A percentile compares a stretch with the other conserved stretches of the same genome.
These are phyloP conservation scores for Metschnikowia koreensis DNA, from an alignment of 805 yeast species.

Conservation along the genomic window DNA sequence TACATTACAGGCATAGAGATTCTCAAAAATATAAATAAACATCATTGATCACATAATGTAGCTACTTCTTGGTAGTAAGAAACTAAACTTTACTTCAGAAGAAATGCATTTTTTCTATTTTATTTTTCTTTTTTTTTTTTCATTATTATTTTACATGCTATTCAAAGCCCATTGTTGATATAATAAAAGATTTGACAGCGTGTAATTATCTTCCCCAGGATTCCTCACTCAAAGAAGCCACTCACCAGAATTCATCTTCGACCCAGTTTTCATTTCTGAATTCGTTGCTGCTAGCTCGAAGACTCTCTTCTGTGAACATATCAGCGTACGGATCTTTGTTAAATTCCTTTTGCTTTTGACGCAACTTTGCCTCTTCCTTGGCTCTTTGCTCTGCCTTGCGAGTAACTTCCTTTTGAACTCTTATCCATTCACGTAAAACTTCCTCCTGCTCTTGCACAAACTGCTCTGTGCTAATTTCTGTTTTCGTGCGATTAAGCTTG, in stretches of 20 bases:
- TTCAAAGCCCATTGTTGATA: too few species aligned
- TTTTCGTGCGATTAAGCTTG: constrained; percentile 61
- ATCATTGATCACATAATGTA: constrained; percentile 1
- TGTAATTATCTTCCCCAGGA: background rate
- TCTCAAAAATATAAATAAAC: constrained; percentile 1
- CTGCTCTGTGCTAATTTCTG: constrained; percentile 50
- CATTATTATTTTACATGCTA: too few species aligned
- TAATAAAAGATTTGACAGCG: too few species aligned
- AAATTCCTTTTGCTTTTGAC: constrained; percentile 39
- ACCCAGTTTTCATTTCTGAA: constrained; percentile 48
- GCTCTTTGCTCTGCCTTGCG: constrained; percentile 26
- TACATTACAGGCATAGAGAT: constrained; percentile 2
- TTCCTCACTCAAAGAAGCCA: background rate
- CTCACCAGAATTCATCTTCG: constrained; percentile 50
- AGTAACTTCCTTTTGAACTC: constrained; percentile 40
- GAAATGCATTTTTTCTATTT: background rate
- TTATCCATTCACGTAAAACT: constrained; percentile 32
- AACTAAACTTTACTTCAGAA: too few species aligned
- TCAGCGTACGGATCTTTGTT: constrained; percentile 41
- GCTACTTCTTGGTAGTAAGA: background rate
- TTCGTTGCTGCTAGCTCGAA: constrained; percentile 46
- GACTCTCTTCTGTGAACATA: constrained; percentile 45
- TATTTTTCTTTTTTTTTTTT: background rate
- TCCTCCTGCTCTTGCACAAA: constrained; percentile 34
- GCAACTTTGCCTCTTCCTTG: constrained; percentile 34